Evolutionary conservation across 2,329 filamentous ascomycete genomes (phyloP), one percentile per base, ranked within the genome.

Genomic region (Neonectria hederae): DNA sequence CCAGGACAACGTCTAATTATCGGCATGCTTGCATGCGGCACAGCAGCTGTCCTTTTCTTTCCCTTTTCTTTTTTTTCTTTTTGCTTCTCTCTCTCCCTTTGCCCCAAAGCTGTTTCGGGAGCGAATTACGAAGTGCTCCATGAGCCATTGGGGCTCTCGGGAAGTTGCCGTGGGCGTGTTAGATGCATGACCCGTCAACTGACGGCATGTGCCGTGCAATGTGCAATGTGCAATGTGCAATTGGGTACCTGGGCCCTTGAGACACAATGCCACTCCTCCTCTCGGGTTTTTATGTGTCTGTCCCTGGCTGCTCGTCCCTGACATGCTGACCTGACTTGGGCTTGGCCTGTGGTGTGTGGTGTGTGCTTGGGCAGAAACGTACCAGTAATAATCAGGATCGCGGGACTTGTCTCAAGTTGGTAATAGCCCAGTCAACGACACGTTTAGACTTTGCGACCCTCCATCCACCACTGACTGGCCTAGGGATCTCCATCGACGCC

Each of bases 331-430:
- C 63, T 60, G 57, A 65, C 54, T 62, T 59, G 55, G 55, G 63
- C 59, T 46, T 40, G 64, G 62, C 54, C 35, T 42, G 38, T 42
- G 38, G 38, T 42, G 38, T 43, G 55, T 65, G 62, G 64, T 65
- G 56, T 63, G 70, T 62, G 56, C 58, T 64, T 59, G 60, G 59
- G 58, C 38, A 66, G 55, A 66, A 72, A 68, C 62, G 59, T 67
- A 67, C 65, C 67, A 73, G 67, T 65, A 61, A 68, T 55, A 66
- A 65, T 65, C 40, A 66, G 61, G 62, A 67, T 68, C 62, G 66
- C 54, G 70, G 66, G 69, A 67, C 71, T 72, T 62, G 71, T 69
- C 71, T 73, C 69, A 71, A 73, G 68, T 69, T 66, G 69, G 65
- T 48, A 61, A 65, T 45, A 73, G 42, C 62, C 72, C 72, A 74